A percentile compares a stretch with the other conserved stretches of the same genome.
Evolutionary conservation across 257 asterid genomes (phyloP).

Genomic region (Avicennia marina): DNA sequence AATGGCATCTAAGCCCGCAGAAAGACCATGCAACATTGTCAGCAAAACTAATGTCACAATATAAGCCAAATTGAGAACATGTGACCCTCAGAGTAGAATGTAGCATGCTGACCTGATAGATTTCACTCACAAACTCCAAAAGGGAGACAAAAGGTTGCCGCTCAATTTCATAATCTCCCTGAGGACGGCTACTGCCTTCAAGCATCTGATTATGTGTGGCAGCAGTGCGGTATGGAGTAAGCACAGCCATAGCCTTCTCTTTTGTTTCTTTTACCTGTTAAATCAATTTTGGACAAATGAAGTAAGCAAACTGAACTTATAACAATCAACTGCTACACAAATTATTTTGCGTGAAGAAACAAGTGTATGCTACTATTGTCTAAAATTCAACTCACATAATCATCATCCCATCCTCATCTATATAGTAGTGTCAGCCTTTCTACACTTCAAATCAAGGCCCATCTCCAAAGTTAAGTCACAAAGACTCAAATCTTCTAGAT

Average conservation of each 20-base stretch:
- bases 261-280: conserved; percentile 86
- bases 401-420: background rate
- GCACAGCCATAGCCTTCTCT: conserved; percentile 80
- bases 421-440: background rate
- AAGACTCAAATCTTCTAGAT: conserved; percentile 9
- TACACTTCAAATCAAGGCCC: conserved; percentile 3
- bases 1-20: too few species aligned
- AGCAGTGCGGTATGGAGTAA: conserved; percentile 59
- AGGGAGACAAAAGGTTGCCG: conserved; percentile 76
- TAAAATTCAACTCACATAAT: background rate
- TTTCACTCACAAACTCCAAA: conserved; percentile 91
- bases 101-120: conserved; percentile 66
- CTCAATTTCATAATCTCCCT: conserved; percentile 42
- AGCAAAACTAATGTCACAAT: background rate
- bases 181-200: conserved; percentile 50
- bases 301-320: conserved; percentile 2
- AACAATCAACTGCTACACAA: background rate
- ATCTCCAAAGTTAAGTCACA: conserved; percentile 2
- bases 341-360: too few species aligned
- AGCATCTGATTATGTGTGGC: conserved; percentile 46
- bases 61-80: background rate
- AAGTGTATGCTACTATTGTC: background rate
- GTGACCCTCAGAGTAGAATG: background rate
- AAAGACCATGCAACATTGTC: too few species aligned
- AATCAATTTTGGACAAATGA: conserved; percentile 13